Evolutionary conservation across 306 rosid species (phyloP).

Genomic region (Acmispon strigosus): DNA sequence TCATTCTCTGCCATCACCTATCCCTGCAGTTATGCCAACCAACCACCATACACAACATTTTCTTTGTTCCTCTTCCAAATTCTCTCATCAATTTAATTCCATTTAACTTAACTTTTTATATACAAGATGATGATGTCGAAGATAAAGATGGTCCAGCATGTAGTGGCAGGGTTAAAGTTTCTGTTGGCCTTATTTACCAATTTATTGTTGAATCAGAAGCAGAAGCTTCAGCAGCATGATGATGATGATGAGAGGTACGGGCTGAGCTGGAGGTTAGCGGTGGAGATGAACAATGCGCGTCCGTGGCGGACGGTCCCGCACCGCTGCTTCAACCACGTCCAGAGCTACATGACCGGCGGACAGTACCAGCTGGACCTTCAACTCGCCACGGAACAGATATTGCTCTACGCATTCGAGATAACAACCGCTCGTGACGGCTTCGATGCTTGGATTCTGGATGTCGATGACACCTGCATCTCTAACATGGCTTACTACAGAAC

Average conservation of each 20-base stretch:
- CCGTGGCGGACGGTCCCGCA: constrained; percentile 30
- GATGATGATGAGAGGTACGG: neutral
- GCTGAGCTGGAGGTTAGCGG: constrained; percentile 62
- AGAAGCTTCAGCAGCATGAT: neutral
- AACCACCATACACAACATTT: no score
- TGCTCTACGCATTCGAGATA: constrained; percentile 24
- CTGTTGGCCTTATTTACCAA: constrained; percentile 22
- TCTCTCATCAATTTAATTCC: no score
- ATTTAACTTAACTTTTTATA: neutral
- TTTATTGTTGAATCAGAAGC: neutral
- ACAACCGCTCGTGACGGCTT: constrained; percentile 21
- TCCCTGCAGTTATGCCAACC: no score
- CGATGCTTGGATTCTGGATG: constrained; percentile 73
- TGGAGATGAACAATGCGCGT: constrained; percentile 35
- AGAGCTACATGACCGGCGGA: constrained; percentile 53
- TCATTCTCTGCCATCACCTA: no score
- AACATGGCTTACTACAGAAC: constrained; percentile 48
- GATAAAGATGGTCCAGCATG: constrained; percentile 23
- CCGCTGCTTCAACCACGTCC: constrained; percentile 20
- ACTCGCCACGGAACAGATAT: constrained; percentile 28
- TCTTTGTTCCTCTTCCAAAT: no score
- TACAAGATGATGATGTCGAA: constrained; percentile 14
- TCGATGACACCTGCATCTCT: constrained; percentile 82
- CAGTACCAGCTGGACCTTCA: constrained; percentile 49
- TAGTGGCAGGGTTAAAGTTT: constrained; percentile 16